Evolutionary conservation across 345 rosid genomes (phyloP).

Genomic region (Pelargonium nanum): DNA sequence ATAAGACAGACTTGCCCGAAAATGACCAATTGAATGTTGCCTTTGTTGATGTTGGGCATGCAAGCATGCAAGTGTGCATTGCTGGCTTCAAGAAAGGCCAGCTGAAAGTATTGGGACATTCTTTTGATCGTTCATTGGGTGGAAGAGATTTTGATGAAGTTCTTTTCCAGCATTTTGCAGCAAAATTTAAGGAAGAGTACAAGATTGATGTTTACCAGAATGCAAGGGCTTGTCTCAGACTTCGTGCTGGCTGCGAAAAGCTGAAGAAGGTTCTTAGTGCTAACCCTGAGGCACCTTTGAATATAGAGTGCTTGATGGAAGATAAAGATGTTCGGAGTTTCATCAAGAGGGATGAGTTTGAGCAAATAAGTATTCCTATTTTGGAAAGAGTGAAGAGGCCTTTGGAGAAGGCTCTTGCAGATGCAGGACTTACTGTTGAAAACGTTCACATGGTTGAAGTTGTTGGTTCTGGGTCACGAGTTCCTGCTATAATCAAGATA

Average conservation of each 20-base stretch:
- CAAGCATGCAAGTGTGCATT: constrained; percentile 94
- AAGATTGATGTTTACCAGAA: constrained; percentile 81
- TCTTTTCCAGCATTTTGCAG: constrained; percentile 63
- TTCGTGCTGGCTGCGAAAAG: constrained; percentile 80
- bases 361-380: constrained; percentile 61
- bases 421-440: constrained; percentile 70
- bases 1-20: background rate
- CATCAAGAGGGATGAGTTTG: constrained; percentile 88
- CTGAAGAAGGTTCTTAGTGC: constrained; percentile 91
- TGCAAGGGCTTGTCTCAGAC: constrained; percentile 78
- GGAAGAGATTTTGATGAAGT: constrained; percentile 94
- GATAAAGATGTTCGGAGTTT: constrained; percentile 84
- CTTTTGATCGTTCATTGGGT: constrained; percentile 70
- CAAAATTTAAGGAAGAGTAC: constrained; percentile 70
- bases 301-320: constrained; percentile 93
- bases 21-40: background rate
- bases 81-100: constrained; percentile 83
- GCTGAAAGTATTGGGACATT: constrained; percentile 62
- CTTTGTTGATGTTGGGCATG: constrained; percentile 62
- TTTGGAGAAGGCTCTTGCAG: constrained; percentile 74
- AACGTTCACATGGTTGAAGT: constrained; percentile 81
- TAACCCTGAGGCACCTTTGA: constrained; percentile 82
- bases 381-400: constrained; percentile 85
- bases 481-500: constrained; percentile 70
- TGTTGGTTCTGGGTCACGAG: constrained; percentile 83